Evolutionary conservation across 1,139 yeast genomes (phyloP), one percentile per base, ranked within the genome.

Genomic region (Debaryomyces robertsiae): DNA sequence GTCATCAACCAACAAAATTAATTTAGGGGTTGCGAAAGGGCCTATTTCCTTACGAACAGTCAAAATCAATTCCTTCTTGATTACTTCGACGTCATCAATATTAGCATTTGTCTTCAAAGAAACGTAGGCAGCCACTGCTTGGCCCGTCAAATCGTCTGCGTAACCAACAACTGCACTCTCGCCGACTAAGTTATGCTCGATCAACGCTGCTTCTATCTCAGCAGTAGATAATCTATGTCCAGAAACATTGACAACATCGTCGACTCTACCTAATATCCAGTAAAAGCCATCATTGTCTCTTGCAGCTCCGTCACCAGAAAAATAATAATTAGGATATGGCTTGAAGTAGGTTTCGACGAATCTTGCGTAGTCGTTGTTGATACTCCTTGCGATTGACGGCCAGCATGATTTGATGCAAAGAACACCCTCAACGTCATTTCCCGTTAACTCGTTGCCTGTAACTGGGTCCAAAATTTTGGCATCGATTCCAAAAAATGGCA

Each of bases 251-350:
- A 84, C 91, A 41, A 84, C 93, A 60, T 84, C 93, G 57, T 84
- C 93, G 43, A 84, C 91, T 65, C 93, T 75, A 50, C 93, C 93
- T 58, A 82, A 69, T 50, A 84, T 84, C 91, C 91, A 84, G 66
- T 70, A 82, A 66, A 79, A 84, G 2, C 91, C 91, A 57, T 84
- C 90, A 42, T 68, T 65, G 59, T 84, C 93, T 57, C 90, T 77
- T 10, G 89, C 90, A 30, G 89, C 90, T 64, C 91, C 91, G 60
- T 84, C 93, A 50, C 93, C 93, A 2, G 88, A 78, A 65, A 84
- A 84, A 63, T 83, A 84, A 57, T 79, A 76, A 42, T 82, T 80
- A 32, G 81, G 77, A 57, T 83, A 84, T 31, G 89, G 87, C 44
- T 76, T 81, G 54, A 83, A 67, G 61, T 84, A 84, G 13, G 91